A percentile compares a stretch with the other conserved stretches of the same genome.
Conservation (phyloP, 2,329 filamentous ascomycete genomes). For the Alternaria infectoria region DNA sequence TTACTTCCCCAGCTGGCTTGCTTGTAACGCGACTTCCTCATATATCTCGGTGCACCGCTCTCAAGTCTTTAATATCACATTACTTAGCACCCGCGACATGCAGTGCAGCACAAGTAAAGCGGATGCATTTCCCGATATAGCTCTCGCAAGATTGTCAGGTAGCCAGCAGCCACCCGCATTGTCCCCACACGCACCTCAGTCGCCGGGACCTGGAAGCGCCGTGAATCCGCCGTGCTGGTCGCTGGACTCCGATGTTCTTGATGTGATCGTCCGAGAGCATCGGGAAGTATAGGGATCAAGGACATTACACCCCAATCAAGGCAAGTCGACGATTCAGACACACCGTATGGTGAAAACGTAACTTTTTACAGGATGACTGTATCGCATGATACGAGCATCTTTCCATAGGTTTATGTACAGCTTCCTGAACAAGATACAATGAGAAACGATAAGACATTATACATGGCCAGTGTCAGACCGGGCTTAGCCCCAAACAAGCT, state of each 20-base stretch:
- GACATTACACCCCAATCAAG: neutral
- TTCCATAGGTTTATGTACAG: neutral
- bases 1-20: neutral
- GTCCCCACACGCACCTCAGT: neutral
- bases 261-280: neutral
- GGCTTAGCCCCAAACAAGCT: constrained; percentile 76
- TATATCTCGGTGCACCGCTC: neutral
- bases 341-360: neutral
- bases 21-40: neutral
- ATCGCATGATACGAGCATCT: neutral
- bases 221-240: neutral
- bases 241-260: neutral
- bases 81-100: neutral
- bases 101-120: neutral
- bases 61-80: neutral
- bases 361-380: neutral
- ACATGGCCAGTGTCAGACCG: neutral
- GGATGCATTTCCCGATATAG: constrained; percentile 6
- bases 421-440: neutral
- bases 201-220: neutral
- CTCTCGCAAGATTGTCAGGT: neutral
- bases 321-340: neutral
- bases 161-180: neutral
- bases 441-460: neutral
- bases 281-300: neutral